Evolutionary conservation across 176 grass and related monocot species (phyloP), one percentile per base, ranked within the genome.

Genomic region (Rhipidocladum racemiflorum): DNA sequence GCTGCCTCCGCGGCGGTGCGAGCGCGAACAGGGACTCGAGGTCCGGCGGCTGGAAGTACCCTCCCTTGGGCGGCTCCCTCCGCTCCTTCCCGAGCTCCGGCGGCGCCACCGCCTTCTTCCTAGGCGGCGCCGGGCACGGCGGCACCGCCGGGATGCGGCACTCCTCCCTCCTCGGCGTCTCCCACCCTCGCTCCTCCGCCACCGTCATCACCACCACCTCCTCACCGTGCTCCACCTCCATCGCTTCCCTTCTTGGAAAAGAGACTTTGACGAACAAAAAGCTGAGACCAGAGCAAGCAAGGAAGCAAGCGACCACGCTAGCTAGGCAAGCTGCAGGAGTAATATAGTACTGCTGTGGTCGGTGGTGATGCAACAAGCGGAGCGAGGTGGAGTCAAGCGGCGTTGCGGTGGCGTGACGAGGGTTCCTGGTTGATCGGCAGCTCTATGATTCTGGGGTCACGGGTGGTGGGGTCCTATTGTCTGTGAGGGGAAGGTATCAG

Each of bases 31-130:
- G 62, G 15, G 85, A 73, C 85, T 97, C 94, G 30, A 97, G 86
- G 71, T 97, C 94, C 49, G 92, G 92, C 77, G 90, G 92, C 66
- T 94, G 77, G 77, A 94, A 97, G 85, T 92, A 97, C 0, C 83
- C 94, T 1, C 70, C 93, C 87, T 90, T 89, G 39, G 91, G 94
- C 27, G 89, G 89, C 4, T 48, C 80, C 45, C 81, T 45, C 25
- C 77, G 77, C 72, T 79, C 55, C 76, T 6, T 71, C 65, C 27
- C 75, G 10, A 78, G 16, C 48, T 32, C 68, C 51, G 35, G 4
- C 44, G 64, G 6, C 29, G 78, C 1, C 1, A 82, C 61, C 20
- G 74, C 32, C 81, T 81, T 97, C 87, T 92, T 94, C 65, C 71
- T 76, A n/a, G 88, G 85, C 51, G 89, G 89, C 46, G 77, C 79